A percentile compares a stretch with the other conserved stretches of the same genome.
These are phyloP conservation scores for Leptographium galeiforme DNA, from an alignment of 2,329 filamentous ascomycete species.

Conservation along the genomic window DNA sequence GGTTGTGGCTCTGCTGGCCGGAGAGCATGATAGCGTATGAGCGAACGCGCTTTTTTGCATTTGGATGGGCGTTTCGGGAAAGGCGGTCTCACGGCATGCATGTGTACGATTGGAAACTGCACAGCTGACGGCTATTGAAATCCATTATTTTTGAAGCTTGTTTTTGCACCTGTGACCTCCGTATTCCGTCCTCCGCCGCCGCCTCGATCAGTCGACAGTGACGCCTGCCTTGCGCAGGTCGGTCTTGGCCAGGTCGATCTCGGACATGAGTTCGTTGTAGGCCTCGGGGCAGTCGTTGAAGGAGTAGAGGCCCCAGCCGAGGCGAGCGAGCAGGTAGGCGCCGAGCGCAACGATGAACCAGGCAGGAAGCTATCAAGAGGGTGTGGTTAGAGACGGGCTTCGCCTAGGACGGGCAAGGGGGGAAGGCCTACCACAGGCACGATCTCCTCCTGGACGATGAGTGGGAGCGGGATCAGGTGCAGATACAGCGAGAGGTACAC, in stretches of 20 bases:
- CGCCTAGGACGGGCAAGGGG: not conserved
- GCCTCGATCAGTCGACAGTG: slow-evolving; percentile 50
- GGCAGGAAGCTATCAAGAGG: slow-evolving; percentile 42
- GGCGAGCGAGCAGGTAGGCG: slow-evolving; percentile 79
- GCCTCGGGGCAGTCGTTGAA: slow-evolving; percentile 94
- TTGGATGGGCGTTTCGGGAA: too few species aligned
- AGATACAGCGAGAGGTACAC: slow-evolving; percentile 81
- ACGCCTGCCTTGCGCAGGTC: slow-evolving; percentile 66
- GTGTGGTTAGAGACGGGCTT: not conserved
- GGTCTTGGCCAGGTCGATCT: slow-evolving; percentile 64
- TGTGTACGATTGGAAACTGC: too few species aligned
- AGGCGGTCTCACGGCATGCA: too few species aligned
- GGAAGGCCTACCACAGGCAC: slow-evolving; percentile 65
- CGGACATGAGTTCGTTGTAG: slow-evolving; percentile 73
- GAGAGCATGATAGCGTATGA: slow-evolving; percentile 16
- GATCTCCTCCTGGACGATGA: slow-evolving; percentile 67
- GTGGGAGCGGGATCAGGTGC: slow-evolving; percentile 67
- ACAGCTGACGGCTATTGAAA: too few species aligned
- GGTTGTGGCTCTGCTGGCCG: slow-evolving; percentile 45
- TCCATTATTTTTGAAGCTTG: too few species aligned
- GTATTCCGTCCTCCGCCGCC: too few species aligned
- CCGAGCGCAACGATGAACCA: slow-evolving; percentile 87
- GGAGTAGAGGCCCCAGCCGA: slow-evolving; percentile 84
- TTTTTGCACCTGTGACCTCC: too few species aligned
- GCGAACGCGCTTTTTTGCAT: too few species aligned